These are phyloP conservation scores for Nicotiana tomentosiformis DNA, from an alignment of 257 asterid genomes.

Conservation along the genomic window DNA sequence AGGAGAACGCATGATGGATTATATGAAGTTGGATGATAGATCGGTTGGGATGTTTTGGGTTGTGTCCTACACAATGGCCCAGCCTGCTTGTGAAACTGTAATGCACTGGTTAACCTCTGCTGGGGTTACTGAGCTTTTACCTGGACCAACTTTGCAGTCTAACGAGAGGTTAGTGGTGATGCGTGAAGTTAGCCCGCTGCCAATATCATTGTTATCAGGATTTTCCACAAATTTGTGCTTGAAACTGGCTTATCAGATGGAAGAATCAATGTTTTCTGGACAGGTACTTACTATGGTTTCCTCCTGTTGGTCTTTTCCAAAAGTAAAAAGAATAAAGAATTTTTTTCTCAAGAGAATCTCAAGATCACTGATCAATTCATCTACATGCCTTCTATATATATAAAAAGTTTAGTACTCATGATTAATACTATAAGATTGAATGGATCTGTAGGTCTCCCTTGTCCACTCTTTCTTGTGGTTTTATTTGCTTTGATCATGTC, in stretches of 20 bases:
- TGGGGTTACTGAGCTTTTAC: constrained; percentile 71
- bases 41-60: constrained; percentile 99
- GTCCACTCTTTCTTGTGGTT: background rate
- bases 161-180: constrained; percentile 82
- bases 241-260: constrained; percentile 80
- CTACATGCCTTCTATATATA: background rate
- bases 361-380: background rate
- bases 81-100: constrained; percentile 93
- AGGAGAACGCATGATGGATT: constrained; percentile 92
- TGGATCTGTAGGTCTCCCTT: background rate
- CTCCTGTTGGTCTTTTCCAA: background rate
- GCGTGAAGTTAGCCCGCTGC: constrained; percentile 96
- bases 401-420: background rate
- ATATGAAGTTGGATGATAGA: constrained; percentile 96
- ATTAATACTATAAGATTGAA: background rate
- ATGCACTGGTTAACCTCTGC: constrained; percentile 85
- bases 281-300: constrained; percentile 49
- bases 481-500: background rate
- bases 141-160: constrained; percentile 71
- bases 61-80: constrained; percentile 97
- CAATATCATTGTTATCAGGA: constrained; percentile 79
- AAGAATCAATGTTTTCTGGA: constrained; percentile 89
- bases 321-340: too few relatives aligned
- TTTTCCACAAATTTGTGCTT: constrained; percentile 81
- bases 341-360: too few relatives aligned